phyloP scores from a whole-genome alignment of 768 basidiomycete genomes.

The Lactifluus pinguis region DNA sequence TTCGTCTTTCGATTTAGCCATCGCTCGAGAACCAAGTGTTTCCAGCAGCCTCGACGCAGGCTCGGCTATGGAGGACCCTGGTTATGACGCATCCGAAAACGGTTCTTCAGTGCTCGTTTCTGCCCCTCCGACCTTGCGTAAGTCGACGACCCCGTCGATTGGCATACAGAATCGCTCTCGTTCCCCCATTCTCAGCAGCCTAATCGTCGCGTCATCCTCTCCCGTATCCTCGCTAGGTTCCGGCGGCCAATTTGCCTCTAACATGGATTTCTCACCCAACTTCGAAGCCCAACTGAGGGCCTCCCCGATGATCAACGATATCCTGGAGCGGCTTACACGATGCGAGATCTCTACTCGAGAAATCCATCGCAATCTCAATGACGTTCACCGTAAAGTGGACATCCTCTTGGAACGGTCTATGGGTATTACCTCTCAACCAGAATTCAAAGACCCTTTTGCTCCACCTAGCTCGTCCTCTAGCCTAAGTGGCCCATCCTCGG shows the following conservation, averaged over 20 bases:
- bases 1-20: slow-evolving; percentile 23
- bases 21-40: slow-evolving; percentile 12
- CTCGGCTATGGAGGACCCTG: slow-evolving; percentile 11
- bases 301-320: slow-evolving; percentile 67
- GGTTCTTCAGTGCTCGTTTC: slow-evolving; percentile 7
- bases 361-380: slow-evolving; percentile 63
- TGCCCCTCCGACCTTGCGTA: slow-evolving; percentile 17
- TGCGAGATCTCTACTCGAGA: slow-evolving; percentile 63
- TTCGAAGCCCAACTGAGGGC: slow-evolving; percentile 70
- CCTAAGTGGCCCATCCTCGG: slow-evolving; percentile 26
- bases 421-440: slow-evolving; percentile 37
- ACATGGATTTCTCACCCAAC: slow-evolving; percentile 36
- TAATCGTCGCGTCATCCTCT: slow-evolving; percentile 52
- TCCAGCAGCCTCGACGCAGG: slow-evolving; percentile 18
- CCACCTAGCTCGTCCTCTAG: slow-evolving; percentile 26
- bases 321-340: slow-evolving; percentile 63
- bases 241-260: slow-evolving; percentile 49
- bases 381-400: slow-evolving; percentile 71
- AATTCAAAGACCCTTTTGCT: slow-evolving; percentile 79
- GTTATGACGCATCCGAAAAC: slow-evolving; percentile 5
- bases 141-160: slow-evolving; percentile 13
- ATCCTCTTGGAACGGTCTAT: slow-evolving; percentile 63
- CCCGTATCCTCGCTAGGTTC: slow-evolving; percentile 76
- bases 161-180: slow-evolving; percentile 25
- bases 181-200: slow-evolving; percentile 36